These are phyloP conservation scores for Lasiodiplodia sp. DNA, from an alignment of 2,329 filamentous ascomycete species.

Conservation along the genomic window DNA sequence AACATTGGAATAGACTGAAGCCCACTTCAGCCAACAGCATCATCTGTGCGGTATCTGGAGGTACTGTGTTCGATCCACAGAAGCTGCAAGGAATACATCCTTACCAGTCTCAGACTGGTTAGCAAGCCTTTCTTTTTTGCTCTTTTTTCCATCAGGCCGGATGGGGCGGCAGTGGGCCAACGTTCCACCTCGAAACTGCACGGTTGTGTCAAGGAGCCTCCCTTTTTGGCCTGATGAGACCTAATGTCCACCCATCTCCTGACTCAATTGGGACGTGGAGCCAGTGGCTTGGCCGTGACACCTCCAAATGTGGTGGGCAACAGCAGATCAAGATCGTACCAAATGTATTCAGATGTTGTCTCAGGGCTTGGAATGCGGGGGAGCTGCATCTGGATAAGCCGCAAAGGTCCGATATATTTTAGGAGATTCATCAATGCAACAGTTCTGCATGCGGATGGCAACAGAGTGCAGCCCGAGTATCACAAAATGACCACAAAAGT, in stretches of 20 bases:
- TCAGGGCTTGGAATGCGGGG: no score
- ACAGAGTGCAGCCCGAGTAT: background rate
- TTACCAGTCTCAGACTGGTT: conserved; percentile 24
- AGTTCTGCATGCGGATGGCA: background rate
- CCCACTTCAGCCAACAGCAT: conserved; percentile 37
- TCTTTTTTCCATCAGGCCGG: background rate
- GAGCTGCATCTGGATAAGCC: no score
- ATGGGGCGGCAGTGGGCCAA: background rate
- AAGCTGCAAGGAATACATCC: conserved; percentile 36
- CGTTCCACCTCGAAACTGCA: background rate
- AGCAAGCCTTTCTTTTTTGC: conserved; percentile 4
- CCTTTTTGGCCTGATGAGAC: background rate
- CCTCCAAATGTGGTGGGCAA: no score
- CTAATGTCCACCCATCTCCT: no score
- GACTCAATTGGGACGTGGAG: no score
- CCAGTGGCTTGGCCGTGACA: no score
- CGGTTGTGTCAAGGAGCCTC: no score
- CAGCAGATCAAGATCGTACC: no score
- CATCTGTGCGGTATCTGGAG: conserved; percentile 46
- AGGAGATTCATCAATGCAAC: background rate
- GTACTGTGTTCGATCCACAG: conserved; percentile 50
- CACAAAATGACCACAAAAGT: background rate
- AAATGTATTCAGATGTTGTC: no score
- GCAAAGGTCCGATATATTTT: no score
- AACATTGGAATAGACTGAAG: conserved; percentile 41